phyloP scores from a whole-genome alignment of 768 basidiomycete genomes.

The Cystofilobasidium capitatum region DNA sequence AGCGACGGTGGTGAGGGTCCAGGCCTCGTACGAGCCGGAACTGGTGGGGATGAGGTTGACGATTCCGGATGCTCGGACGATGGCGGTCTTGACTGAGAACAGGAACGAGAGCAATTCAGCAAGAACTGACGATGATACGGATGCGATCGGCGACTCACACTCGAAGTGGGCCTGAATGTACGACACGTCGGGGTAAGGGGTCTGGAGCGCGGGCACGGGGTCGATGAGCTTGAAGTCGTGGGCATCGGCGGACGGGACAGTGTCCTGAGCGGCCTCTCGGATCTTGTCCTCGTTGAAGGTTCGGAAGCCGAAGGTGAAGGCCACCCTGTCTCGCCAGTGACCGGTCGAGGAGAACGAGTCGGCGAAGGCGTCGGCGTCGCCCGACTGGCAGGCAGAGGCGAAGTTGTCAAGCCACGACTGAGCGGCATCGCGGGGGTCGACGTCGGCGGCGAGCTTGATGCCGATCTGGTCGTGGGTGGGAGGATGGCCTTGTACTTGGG shows the following conservation, averaged over 20 bases:
- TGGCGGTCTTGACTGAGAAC: slow-evolving; percentile 32
- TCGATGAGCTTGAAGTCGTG: slow-evolving; percentile 26
- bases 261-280: slow-evolving; percentile 24
- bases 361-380: background rate
- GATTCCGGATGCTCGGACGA: slow-evolving; percentile 50
- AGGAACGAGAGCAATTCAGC: slow-evolving; percentile 31
- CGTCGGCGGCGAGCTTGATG: background rate
- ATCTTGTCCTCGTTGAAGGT: slow-evolving; percentile 49
- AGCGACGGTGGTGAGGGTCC: slow-evolving; percentile 53
- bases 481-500: slow-evolving; percentile 1
- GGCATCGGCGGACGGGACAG: background rate
- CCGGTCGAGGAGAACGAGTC: background rate
- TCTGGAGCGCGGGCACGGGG: slow-evolving; percentile 28
- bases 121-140: slow-evolving; percentile 29
- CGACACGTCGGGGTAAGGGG: slow-evolving; percentile 43
- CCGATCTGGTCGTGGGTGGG: background rate
- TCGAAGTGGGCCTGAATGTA: slow-evolving; percentile 54
- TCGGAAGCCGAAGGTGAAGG: slow-evolving; percentile 56
- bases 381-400: background rate
- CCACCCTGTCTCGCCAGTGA: slow-evolving; percentile 53
- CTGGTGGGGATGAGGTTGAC: slow-evolving; percentile 49
- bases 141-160: slow-evolving; percentile 45
- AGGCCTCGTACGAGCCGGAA: slow-evolving; percentile 51
- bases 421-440: background rate
- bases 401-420: background rate